Percentiles rank a stretch among this genome's conserved stretches.
Conservation (phyloP, 2,329 filamentous ascomycete species). For the Graphium sp. region DNA sequence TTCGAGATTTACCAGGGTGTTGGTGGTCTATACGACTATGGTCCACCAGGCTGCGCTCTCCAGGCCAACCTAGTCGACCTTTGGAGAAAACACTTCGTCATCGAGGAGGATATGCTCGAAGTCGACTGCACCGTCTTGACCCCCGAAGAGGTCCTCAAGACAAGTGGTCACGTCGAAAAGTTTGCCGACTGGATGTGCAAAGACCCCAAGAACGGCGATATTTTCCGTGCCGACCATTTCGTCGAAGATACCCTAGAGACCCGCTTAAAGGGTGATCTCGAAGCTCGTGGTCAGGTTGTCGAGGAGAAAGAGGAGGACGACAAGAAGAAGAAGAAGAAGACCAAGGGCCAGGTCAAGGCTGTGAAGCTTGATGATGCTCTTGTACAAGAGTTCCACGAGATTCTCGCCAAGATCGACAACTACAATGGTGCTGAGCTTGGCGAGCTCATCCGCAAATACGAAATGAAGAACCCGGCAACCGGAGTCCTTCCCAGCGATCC, state of each 20-base stretch:
- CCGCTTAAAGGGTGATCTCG: slow-evolving; percentile 77
- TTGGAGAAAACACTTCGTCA: slow-evolving; percentile 87
- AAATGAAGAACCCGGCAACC: slow-evolving; percentile 73
- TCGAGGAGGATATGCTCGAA: slow-evolving; percentile 90
- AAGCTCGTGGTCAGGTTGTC: slow-evolving; percentile 71
- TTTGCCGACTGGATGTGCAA: slow-evolving; percentile 99
- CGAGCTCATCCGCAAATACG: slow-evolving; percentile 74
- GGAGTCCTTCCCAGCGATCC: slow-evolving; percentile 63
- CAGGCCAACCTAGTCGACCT: slow-evolving; percentile 76
- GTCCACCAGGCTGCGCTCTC: slow-evolving; percentile 71
- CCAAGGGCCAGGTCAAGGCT: slow-evolving; percentile 55
- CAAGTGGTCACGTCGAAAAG: slow-evolving; percentile 90
- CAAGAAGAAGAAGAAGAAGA: slow-evolving; percentile 80
- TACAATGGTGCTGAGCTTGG: slow-evolving; percentile 78
- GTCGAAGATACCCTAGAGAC: slow-evolving; percentile 87
- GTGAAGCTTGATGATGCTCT: slow-evolving; percentile 78
- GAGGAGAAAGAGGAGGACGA: slow-evolving; percentile 57
- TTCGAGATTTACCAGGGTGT: slow-evolving; percentile 94
- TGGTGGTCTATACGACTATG: slow-evolving; percentile 83
- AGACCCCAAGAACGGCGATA: slow-evolving; percentile 93
- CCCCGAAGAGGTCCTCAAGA: slow-evolving; percentile 86
- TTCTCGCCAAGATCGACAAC: slow-evolving; percentile 88
- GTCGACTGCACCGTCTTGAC: slow-evolving; percentile 90
- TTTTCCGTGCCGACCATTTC: slow-evolving; percentile 88
- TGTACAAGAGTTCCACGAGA: slow-evolving; percentile 78